Conservation (phyloP, 257 asterid species). For the Osmanthus fragrans region DNA sequence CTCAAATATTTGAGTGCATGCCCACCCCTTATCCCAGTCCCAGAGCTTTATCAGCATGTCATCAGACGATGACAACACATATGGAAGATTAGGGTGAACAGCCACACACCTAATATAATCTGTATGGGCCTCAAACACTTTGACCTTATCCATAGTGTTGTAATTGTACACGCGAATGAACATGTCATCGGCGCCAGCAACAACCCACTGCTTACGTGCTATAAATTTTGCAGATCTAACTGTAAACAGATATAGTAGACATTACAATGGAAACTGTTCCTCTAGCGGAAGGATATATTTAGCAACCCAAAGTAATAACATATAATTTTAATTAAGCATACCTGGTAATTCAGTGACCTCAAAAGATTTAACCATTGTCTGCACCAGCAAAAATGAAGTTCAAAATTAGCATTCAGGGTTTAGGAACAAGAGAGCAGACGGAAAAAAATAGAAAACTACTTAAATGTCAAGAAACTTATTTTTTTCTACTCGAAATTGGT, state of each 20-base stretch:
- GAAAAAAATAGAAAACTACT: constrained; percentile 15
- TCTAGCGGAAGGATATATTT: not conserved
- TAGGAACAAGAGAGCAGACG: constrained; percentile 8
- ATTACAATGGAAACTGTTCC: constrained; percentile 25
- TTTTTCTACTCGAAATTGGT: not conserved
- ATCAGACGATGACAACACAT: constrained; percentile 94
- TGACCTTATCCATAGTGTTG: constrained; percentile 98
- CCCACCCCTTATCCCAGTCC: constrained; percentile 99
- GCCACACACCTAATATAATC: constrained; percentile 98
- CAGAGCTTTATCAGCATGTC: constrained; percentile 99
- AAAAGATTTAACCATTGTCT: constrained; percentile 92
- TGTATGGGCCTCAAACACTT: constrained; percentile 95
- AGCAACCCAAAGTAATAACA: constrained; percentile 24
- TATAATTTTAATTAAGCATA: constrained; percentile 29
- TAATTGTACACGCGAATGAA: constrained; percentile 91
- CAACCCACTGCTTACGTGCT: constrained; percentile 96
- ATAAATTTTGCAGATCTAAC: constrained; percentile 97
- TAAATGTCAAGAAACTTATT: not conserved
- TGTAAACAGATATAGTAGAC: constrained; percentile 38
- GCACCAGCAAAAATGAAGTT: constrained; percentile 39
- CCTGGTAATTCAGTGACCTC: constrained; percentile 99
- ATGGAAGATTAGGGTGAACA: constrained; percentile 95
- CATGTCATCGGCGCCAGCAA: constrained; percentile 99
- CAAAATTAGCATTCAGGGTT: constrained; percentile 17
- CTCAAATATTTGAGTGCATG: constrained; percentile 95